A percentile compares a stretch with the other conserved stretches of the same genome.
These are phyloP conservation scores for Apophysomyces elegans DNA, from an alignment of 371 early-diverging fungal genomes.

Conservation along the genomic window DNA sequence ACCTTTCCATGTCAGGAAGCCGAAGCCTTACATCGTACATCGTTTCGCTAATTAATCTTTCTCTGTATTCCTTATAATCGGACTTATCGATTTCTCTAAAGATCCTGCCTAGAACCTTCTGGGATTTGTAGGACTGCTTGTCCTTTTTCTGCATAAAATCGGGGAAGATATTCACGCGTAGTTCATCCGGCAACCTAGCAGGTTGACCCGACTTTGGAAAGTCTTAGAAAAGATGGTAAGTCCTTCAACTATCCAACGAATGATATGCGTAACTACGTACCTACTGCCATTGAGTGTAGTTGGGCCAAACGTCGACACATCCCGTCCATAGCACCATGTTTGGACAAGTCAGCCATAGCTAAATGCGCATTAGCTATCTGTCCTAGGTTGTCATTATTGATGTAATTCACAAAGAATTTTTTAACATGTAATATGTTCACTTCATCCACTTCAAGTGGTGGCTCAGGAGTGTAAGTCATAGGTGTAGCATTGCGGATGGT, in stretches of 20 bases:
- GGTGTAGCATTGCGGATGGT: conserved; percentile 17
- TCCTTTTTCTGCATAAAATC: conserved; percentile 41
- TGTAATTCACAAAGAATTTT: conserved; percentile 65
- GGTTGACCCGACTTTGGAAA: conserved; percentile 74
- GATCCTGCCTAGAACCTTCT: conserved; percentile 57
- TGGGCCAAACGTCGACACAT: conserved; percentile 57
- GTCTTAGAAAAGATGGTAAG: conserved; percentile 37
- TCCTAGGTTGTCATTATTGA: conserved; percentile 68
- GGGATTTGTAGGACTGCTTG: conserved; percentile 50
- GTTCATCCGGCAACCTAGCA: conserved; percentile 32
- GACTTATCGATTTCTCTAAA: conserved; percentile 43
- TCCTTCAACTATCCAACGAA: conserved; percentile 14
- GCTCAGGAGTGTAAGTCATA: conserved; percentile 31
- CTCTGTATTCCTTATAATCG: conserved; percentile 12
- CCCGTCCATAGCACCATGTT: conserved; percentile 36
- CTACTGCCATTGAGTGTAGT: conserved; percentile 69
- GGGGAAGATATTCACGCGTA: conserved; percentile 17
- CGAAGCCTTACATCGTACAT: conserved; percentile 50
- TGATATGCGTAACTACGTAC: conserved; percentile 39
- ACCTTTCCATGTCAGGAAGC: conserved; percentile 54
- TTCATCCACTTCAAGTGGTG: conserved; percentile 28
- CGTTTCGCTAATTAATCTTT: background rate
- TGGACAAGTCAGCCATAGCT: conserved; percentile 55
- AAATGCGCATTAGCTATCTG: conserved; percentile 65
- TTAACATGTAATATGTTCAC: conserved; percentile 52